Conservation (phyloP, 108 stramenopile genomes). For the Cylindrotheca closterium region DNA sequence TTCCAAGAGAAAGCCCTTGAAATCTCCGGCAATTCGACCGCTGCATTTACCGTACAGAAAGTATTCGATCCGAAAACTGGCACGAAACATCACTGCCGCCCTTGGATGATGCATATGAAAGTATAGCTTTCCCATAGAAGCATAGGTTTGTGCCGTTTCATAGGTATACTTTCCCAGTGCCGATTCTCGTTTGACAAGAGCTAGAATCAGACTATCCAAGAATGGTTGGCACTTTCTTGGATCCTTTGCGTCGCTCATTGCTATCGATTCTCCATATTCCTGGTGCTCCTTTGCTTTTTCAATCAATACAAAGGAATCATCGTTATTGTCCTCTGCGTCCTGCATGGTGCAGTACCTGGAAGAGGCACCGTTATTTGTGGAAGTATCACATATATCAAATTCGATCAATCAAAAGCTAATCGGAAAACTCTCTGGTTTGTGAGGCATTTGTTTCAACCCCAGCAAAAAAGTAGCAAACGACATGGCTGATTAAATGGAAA, state of each 20-base stretch:
- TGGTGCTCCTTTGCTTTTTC: neutral
- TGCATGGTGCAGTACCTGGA: too few relatives aligned
- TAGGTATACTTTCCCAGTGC: constrained; percentile 8
- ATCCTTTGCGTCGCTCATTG: neutral
- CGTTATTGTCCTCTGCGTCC: neutral
- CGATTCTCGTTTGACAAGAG: constrained; percentile 12
- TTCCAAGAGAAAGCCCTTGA: neutral
- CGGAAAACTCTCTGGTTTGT: too few relatives aligned
- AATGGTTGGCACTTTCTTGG: constrained; percentile 11
- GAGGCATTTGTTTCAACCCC: too few relatives aligned
- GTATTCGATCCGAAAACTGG: constrained; percentile 8
- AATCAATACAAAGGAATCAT: neutral
- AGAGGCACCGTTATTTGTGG: too few relatives aligned
- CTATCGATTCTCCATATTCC: neutral
- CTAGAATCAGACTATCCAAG: constrained; percentile 14
- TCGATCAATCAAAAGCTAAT: too few relatives aligned
- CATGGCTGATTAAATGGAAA: too few relatives aligned
- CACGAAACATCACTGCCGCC: constrained; percentile 6
- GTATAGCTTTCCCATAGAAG: constrained; percentile 11
- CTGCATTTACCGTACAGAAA: constrained; percentile 16
- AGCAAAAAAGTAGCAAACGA: too few relatives aligned
- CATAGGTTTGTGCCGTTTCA: constrained; percentile 15
- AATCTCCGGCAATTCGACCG: constrained; percentile 8
- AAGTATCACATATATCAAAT: too few relatives aligned
- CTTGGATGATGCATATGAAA: constrained; percentile 8